Base-by-base conservation (phyloP, 257 asterid species). In the Salvia hispanica region DNA sequence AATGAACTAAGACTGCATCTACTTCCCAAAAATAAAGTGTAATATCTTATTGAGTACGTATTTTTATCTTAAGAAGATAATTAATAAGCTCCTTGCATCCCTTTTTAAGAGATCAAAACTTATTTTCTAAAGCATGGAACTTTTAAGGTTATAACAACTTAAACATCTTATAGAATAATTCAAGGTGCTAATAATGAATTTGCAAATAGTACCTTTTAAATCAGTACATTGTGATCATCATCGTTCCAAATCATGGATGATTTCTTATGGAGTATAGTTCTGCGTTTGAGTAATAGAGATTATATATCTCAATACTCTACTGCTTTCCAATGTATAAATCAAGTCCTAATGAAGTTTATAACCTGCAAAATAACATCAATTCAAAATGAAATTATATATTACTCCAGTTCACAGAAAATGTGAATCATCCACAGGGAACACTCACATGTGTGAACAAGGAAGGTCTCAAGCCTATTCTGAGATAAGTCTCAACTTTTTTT, bases 241-340 rank as follows among this genome's bases (percentile, higher is more conserved):
- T 15, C 16, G 31, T 15, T 50, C 56, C 56, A 3, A 50, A 15
- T 2, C 6, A 53, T 9, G 9, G 7, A 12, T 52, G 36, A 36
- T 50, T 21, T 52, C 58, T 21, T 18, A 10, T 21, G 58, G 34
- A 53, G 14, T 10, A 53, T 4, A 53, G 39, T 34, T 3, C 4
- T 3, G 39, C 6, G 25, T 10, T 54, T 11, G 9, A 54, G 39
- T 34, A 25, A 25, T 15, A 25, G 2, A 53, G 3, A 6, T 3
- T 51, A 54, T 25, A 18, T 54, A 21, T 54, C 39, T 10, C 39
- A 54, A 54, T 25, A 54, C 21, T 25, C 59, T 54, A 54, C 59
- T 9, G 10, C 39, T 13, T 21, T 13, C 59, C 25, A 13, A 9
- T 3, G 39, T 10, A 54, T 25, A 25, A 53, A 54, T 21, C 59